Evolutionary conservation across 2,329 filamentous ascomycete species (phyloP), one percentile per base, ranked within the genome.

Genomic region (Clarireedia homoeocarpa): DNA sequence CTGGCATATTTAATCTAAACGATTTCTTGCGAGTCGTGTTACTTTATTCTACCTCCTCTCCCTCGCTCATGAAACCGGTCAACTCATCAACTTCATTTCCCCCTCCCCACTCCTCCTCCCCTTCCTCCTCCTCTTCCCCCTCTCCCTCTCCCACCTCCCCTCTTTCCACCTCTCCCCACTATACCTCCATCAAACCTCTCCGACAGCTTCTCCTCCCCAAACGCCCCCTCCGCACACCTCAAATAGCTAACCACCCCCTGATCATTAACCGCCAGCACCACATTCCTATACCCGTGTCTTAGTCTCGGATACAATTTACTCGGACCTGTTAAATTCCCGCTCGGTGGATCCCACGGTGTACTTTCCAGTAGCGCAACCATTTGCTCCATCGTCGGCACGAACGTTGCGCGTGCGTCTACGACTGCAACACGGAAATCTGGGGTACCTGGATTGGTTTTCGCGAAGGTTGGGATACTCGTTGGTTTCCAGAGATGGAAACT

Each of bases 221-320:
- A 96, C 0, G 85, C 85, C 10, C 84, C 84, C 74, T 97, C 91
- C 1, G 81, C 83, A 57, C 96, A 78, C 24, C 88, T 77, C 66
- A 96, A 76, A 69, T 92, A 97, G 70, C 92, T 97, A 47, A 91
- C 86, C 23, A 97, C 79, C 0, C 94, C 94, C 60, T 90, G 82
- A 69, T 97, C 94, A 36, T 96, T 91, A 2, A 97, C 81, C 0
- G 91, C 94, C 24, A 99, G 70, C 36, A 96, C 76, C 34, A 94
- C 88, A 70, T 89, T 94, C 61, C 89, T 81, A 69, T 86, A 84
- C 1, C 91, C 94, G 66, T 95, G 84, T 71, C 91, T 92, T 61
- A 97, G 74, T 58, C 88, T 83, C 66, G 85, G 81, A 67, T 95
- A 94, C 61, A 91, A 71, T 61, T 79, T 71, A 6, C 73, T 81